A percentile compares a stretch with the other conserved stretches of the same genome.
phyloP scores from a whole-genome alignment of 2,329 filamentous ascomycete genomes.

The Colletotrichum scovillei region DNA sequence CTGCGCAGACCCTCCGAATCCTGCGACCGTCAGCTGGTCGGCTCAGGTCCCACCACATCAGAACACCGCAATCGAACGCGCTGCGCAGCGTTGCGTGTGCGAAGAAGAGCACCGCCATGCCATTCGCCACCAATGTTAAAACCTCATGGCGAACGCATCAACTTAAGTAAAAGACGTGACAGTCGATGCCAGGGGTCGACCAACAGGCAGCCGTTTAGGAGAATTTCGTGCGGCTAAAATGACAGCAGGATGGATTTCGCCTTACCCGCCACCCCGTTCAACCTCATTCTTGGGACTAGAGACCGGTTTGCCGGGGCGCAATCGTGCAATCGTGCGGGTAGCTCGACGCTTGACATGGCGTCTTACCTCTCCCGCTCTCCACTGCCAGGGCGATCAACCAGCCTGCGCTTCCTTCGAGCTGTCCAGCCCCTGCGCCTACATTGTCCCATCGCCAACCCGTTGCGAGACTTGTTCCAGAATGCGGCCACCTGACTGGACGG shows the following conservation, averaged over 20 bases:
- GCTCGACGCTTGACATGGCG: neutral
- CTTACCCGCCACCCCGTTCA: constrained; percentile 21
- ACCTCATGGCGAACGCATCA: neutral
- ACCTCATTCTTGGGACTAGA: constrained; percentile 1
- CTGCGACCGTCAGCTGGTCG: neutral
- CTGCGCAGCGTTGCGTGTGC: neutral
- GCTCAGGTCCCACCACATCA: neutral
- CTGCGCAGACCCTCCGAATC: neutral
- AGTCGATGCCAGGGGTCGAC: neutral
- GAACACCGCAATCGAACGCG: neutral
- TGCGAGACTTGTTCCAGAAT: neutral
- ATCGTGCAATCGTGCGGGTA: constrained; percentile 16
- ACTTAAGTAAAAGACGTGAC: neutral
- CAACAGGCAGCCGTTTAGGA: constrained; percentile 9
- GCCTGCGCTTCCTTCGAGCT: neutral
- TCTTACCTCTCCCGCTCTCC: constrained; percentile 14
- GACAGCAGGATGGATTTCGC: neutral
- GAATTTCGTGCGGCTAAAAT: neutral
- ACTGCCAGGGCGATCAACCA: constrained; percentile 9
- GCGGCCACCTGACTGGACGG: neutral
- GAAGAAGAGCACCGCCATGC: neutral
- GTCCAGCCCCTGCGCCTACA: neutral
- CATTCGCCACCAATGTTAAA: neutral
- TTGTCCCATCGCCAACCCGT: neutral
- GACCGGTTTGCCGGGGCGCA: constrained; percentile 22